Evolutionary conservation across 2,329 filamentous ascomycete genomes (phyloP), one percentile per base, ranked within the genome.

Genomic region (Curvularia sp.): DNA sequence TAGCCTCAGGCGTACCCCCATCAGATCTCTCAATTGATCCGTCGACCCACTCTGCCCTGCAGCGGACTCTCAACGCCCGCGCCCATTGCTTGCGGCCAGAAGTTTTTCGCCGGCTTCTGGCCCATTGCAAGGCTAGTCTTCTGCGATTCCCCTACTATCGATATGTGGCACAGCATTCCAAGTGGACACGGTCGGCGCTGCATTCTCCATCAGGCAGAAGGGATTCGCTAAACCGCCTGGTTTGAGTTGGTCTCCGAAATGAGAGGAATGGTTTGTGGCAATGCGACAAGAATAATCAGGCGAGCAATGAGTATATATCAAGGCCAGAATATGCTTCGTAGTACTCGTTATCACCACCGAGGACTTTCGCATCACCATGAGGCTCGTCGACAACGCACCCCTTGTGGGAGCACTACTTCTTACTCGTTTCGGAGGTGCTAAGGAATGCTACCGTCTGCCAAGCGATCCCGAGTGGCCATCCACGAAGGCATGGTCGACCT

Each of bases 381-480:
- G 48, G 43, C 30, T 58, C 46, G 15, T 55, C 38, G 44, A 58
- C 18, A 46, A 42, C 46, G 46, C 46, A n/a, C 7, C 38, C 24
- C 49, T 60, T 28, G n/a, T 54, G 47, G 49, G 35, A 20, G 39
- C 58, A 15, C 38, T 60, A 10, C 43, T 50, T 35, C 35, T 58
- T 46, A 35, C 50, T 30, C 35, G 33, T 33, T 26, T 54, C 35
- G 48, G 38, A 28, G n/a, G 30, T 24, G 44, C 56, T 10, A 28
- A 30, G 28, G n/a, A 39, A 9, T 65, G 60, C 48, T 55, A 55
- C 38, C 64, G 59, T 44, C 46, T 62, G 50, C 78, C 77, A 18
- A 67, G 70, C 5, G 77, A 79, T 57, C 54, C 57, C 39, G 75
- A 70, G 61, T 80, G 78, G 78, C 77, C 63, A 15, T 62, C 68